Evolutionary conservation across 345 rosid species (phyloP).

Genomic region (Alliaria petiolata): DNA sequence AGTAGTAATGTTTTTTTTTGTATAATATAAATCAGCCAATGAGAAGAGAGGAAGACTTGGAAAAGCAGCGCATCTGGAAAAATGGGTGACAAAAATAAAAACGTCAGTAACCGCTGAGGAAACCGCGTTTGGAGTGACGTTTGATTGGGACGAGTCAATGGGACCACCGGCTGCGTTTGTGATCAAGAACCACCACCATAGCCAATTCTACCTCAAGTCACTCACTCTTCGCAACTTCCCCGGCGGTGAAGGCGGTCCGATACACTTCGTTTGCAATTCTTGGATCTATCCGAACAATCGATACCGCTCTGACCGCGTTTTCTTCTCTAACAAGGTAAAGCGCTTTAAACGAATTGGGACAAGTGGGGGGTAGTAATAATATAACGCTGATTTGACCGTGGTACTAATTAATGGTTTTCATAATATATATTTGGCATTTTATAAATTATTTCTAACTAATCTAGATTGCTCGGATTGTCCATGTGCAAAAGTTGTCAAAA

Average conservation of each 20-base stretch:
- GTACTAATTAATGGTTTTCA: background rate
- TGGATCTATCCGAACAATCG: constrained; percentile 84
- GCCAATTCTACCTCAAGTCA: constrained; percentile 61
- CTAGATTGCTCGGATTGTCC: background rate
- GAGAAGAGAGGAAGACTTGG: constrained; percentile 50
- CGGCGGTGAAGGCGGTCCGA: constrained; percentile 34
- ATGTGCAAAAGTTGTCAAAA: constrained; percentile 12
- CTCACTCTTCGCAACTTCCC: constrained; percentile 49
- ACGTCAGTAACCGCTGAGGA: constrained; percentile 53
- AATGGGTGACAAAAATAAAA: constrained; percentile 49
- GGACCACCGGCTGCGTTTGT: constrained; percentile 71
- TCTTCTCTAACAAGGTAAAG: constrained; percentile 88
- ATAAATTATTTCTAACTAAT: background rate
- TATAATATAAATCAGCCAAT: constrained; percentile 30
- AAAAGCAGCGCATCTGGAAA: constrained; percentile 59
- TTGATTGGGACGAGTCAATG: constrained; percentile 71
- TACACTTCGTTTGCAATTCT: constrained; percentile 80
- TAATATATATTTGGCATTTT: background rate
- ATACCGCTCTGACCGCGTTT: constrained; percentile 64
- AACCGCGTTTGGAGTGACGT: constrained; percentile 38
- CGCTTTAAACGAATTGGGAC: background rate
- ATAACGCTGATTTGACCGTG: background rate
- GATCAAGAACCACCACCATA: constrained; percentile 60
- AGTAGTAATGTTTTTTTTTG: background rate
- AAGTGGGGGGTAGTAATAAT: background rate